These are phyloP conservation scores for Aspergillus nanangensis DNA, from an alignment of 495 filamentous ascomycete species.

Conservation along the genomic window DNA sequence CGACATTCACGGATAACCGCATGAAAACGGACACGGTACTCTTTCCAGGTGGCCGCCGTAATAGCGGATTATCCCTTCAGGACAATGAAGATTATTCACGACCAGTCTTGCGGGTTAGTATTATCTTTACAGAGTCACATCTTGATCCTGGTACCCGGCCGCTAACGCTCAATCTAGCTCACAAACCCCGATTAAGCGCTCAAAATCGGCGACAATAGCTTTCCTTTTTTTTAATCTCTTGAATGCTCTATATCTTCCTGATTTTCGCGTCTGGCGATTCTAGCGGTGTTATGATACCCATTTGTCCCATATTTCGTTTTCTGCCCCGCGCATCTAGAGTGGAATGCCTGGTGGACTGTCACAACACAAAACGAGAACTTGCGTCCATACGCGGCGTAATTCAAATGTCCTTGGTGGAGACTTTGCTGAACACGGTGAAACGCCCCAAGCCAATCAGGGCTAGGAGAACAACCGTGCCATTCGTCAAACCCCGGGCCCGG, in stretches of 20 bases:
- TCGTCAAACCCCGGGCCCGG: no score
- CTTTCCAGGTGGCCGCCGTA: conserved; percentile 42
- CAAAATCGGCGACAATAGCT: conserved; percentile 7
- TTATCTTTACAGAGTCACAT: not conserved
- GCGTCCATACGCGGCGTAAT: no score
- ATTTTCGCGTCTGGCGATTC: conserved; percentile 32
- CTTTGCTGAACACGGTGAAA: no score
- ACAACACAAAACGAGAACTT: no score
- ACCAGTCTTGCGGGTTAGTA: conserved; percentile 50
- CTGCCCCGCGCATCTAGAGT: not conserved
- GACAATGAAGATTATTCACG: conserved; percentile 57
- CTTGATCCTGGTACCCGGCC: not conserved
- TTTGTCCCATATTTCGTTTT: conserved; percentile 33
- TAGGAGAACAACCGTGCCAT: no score
- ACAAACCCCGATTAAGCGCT: conserved; percentile 48
- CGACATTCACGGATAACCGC: conserved; percentile 41
- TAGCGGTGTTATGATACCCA: conserved; percentile 45
- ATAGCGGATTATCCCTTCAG: conserved; percentile 48
- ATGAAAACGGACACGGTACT: conserved; percentile 40
- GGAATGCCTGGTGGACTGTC: not conserved
- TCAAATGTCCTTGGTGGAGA: no score
- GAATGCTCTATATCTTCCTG: conserved; percentile 22
- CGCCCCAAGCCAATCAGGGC: no score
- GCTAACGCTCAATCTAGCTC: conserved; percentile 35
- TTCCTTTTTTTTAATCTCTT: conserved; percentile 12